phyloP scores from a whole-genome alignment of 108 stramenopile species.

The Pseudonitzschia pungens region DNA sequence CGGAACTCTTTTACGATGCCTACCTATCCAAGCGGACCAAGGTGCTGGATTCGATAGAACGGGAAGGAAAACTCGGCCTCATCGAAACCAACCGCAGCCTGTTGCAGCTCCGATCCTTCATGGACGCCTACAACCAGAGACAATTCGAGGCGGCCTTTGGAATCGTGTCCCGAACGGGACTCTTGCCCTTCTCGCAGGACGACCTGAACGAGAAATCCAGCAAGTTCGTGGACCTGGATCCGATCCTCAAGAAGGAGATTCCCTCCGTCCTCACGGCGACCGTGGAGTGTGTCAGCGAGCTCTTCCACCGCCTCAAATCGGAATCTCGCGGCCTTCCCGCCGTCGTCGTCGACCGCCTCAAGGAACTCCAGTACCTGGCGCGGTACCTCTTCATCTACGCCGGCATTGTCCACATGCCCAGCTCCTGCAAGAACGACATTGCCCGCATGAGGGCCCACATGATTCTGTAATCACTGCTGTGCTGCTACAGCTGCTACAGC shows the following conservation, averaged over 20 bases:
- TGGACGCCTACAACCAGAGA: slow-evolving; percentile 46
- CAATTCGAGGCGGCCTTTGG: slow-evolving; percentile 54
- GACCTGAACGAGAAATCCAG: slow-evolving; percentile 38
- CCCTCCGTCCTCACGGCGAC: slow-evolving; percentile 36
- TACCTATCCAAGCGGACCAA: slow-evolving; percentile 50
- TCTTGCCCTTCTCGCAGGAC: slow-evolving; percentile 42
- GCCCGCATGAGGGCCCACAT: slow-evolving; percentile 38
- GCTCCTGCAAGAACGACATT: slow-evolving; percentile 27
- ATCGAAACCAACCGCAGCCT: slow-evolving; percentile 59
- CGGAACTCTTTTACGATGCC: slow-evolving; percentile 52
- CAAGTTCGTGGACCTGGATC: slow-evolving; percentile 39
- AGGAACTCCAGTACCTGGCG: slow-evolving; percentile 53
- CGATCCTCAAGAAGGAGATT: slow-evolving; percentile 31
- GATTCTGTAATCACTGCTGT: slow-evolving; percentile 17
- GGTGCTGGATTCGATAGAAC: slow-evolving; percentile 48
- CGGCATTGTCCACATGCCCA: slow-evolving; percentile 49
- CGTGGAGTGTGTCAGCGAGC: slow-evolving; percentile 43
- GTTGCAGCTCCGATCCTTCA: slow-evolving; percentile 71
- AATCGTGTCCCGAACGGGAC: slow-evolving; percentile 31
- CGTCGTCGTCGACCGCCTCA: slow-evolving; percentile 33
- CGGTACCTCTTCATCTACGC: slow-evolving; percentile 71
- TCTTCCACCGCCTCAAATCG: slow-evolving; percentile 37
- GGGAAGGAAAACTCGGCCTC: slow-evolving; percentile 48
- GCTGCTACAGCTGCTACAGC: too few species aligned
- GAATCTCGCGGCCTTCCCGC: slow-evolving; percentile 26